phyloP scores from a whole-genome alignment of 306 rosid species.

The Elaeagnus macrophylla region DNA sequence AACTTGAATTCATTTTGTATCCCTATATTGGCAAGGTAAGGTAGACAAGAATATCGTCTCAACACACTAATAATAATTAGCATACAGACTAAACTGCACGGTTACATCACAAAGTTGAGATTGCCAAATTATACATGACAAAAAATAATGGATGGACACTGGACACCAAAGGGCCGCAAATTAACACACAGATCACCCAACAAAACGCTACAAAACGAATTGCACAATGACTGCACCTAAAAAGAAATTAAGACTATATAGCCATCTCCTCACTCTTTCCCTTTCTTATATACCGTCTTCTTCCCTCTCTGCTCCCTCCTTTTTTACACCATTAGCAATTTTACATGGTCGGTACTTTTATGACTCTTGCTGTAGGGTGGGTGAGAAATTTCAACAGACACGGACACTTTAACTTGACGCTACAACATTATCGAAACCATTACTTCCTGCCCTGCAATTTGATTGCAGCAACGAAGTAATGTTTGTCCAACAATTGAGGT shows the following conservation, averaged over 20 bases:
- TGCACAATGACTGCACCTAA: constrained; percentile 23
- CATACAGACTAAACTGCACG: constrained; percentile 20
- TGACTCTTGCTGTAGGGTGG: constrained; percentile 20
- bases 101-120: constrained; percentile 14
- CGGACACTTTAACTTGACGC: constrained; percentile 11
- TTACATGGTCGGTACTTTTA: constrained; percentile 32
- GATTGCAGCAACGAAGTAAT: constrained; percentile 39
- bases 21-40: no score
- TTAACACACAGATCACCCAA: constrained; percentile 25
- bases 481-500: constrained; percentile 28
- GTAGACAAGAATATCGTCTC: background rate
- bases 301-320: constrained; percentile 7
- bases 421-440: constrained; percentile 21
- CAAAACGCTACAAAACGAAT: constrained; percentile 22
- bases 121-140: constrained; percentile 28
- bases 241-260: constrained; percentile 7
- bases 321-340: constrained; percentile 32
- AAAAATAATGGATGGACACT: background rate
- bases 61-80: background rate
- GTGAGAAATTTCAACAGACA: constrained; percentile 23
- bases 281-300: constrained; percentile 18
- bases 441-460: constrained; percentile 41
- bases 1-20: no score
- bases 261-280: constrained; percentile 16
- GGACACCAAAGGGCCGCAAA: constrained; percentile 16